Evolutionary conservation across 495 filamentous ascomycete species (phyloP), one percentile per base, ranked within the genome.

Genomic region (Daldinia childiae): DNA sequence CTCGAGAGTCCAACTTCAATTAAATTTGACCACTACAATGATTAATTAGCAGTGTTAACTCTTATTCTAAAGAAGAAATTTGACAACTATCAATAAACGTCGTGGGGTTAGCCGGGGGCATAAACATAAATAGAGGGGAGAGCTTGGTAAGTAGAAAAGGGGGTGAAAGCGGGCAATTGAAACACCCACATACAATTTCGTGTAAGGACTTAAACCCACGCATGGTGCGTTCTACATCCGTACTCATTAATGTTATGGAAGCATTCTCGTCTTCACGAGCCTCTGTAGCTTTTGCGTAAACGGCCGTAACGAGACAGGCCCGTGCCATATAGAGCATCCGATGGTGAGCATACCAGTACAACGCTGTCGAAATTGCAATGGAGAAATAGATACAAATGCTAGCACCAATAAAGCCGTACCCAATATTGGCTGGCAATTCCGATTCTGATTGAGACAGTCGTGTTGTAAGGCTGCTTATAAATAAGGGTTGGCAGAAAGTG

Each of bases 351-450:
- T 91, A 88, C 72, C 86, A 84, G 58, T 90, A 88, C 43, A 84
- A 76, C 0, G 80, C 82, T 0, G 69, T 83, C 0, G 85, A 84
- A 14, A 86, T 82, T 8, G 87, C 89, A 24, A 91, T 84, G 0
- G 89, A 88, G 26, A 81, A 66, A 66, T 91, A 92, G 0, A 91
- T 86, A 6, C 90, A 62, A 19, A 84, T 72, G 66, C 86, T 88
- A 1, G 89, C 90, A n/a, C 87, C 89, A 62, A 92, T 89, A 57
- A 91, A 76, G 3, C 89, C 89, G 73, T 90, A 88, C 45, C 85
- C 82, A 27, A 83, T 66, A 64, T 89, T 82, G 6, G 26, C 50
- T 17, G 52, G 36, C 0, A 48, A 38, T 9, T 43, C 11, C 56
- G 63, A 17, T 69, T 71, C 64, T 61, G 65, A n/a, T 14, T 56